Conservation (phyloP, 164 flowering plant species). For the Annona cherimola region DNA sequence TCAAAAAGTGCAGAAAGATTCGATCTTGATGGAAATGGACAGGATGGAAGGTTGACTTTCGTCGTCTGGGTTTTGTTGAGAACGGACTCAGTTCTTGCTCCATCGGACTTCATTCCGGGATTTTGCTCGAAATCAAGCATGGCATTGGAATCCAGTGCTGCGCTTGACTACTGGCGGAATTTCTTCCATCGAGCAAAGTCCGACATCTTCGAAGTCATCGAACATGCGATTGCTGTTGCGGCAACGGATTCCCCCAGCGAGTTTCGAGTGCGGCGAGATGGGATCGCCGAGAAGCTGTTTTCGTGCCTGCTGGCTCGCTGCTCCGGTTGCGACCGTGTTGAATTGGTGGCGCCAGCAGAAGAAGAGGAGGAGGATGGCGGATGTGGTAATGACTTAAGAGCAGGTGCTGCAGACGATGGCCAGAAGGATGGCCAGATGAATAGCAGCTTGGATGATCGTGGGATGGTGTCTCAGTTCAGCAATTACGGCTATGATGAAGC, state of each 20-base stretch:
- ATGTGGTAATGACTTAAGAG: slow-evolving; percentile 14
- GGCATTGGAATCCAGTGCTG: slow-evolving; percentile 8
- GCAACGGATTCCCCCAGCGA: slow-evolving; percentile 33
- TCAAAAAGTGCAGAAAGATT: neutral
- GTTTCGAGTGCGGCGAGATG: slow-evolving; percentile 27
- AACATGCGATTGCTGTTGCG: slow-evolving; percentile 29
- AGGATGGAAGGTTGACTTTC: neutral
- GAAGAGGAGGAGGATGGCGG: slow-evolving; percentile 22
- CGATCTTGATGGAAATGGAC: neutral
- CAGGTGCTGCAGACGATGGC: slow-evolving; percentile 26
- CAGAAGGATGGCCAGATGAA: slow-evolving; percentile 50
- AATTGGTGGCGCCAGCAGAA: slow-evolving; percentile 12
- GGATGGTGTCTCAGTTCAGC: slow-evolving; percentile 32
- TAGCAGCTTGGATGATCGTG: slow-evolving; percentile 35
- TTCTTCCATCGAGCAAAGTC: slow-evolving; percentile 23
- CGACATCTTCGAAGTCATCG: slow-evolving; percentile 33
- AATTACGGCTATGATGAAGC: slow-evolving; percentile 71
- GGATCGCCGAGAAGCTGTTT: slow-evolving; percentile 32
- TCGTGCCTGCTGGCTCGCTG: slow-evolving; percentile 20
- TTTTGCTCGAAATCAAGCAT: neutral
- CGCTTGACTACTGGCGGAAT: slow-evolving; percentile 33
- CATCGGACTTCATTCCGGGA: neutral
- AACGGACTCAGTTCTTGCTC: neutral
- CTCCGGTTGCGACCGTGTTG: slow-evolving; percentile 27
- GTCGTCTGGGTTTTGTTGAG: neutral